These are phyloP conservation scores for Cercospora sesami DNA, from an alignment of 2,329 filamentous ascomycete genomes.

Conservation along the genomic window DNA sequence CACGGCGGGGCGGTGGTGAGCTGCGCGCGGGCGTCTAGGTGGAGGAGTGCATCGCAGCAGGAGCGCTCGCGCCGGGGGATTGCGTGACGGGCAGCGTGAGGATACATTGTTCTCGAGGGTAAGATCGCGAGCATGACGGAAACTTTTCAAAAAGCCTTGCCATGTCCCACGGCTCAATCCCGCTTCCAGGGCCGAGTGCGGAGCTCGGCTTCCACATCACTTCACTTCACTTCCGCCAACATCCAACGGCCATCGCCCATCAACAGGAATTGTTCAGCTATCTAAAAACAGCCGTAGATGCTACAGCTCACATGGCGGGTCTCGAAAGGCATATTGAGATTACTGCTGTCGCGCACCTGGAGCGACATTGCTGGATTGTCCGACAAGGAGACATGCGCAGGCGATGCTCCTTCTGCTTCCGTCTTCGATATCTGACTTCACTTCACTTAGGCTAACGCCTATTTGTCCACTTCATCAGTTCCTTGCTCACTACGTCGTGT, in stretches of 20 bases:
- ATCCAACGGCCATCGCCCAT: neutral
- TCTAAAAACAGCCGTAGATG: neutral
- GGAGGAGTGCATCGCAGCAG: neutral
- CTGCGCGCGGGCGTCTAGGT: neutral
- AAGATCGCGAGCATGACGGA: neutral
- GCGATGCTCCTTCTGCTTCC: neutral
- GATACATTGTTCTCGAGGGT: slow-evolving; percentile 4
- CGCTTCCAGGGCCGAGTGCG: neutral
- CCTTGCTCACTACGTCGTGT: neutral
- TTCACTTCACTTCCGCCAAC: slow-evolving; percentile 1
- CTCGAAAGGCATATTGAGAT: neutral
- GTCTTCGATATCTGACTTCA: neutral
- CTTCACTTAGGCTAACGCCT: neutral
- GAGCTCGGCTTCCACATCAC: slow-evolving; percentile 1
- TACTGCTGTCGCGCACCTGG: neutral
- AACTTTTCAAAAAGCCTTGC: slow-evolving; percentile 3
- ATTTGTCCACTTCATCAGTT: neutral
- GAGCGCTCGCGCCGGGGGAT: neutral
- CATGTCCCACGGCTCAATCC: neutral
- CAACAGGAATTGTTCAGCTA: neutral
- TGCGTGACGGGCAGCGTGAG: neutral
- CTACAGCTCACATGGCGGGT: neutral
- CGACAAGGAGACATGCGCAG: neutral
- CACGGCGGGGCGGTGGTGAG: neutral
- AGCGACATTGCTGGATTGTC: neutral